Evolutionary conservation across 2,329 filamentous ascomycete species (phyloP), one percentile per base, ranked within the genome.

Genomic region (Pseudogymnoascus sp.): DNA sequence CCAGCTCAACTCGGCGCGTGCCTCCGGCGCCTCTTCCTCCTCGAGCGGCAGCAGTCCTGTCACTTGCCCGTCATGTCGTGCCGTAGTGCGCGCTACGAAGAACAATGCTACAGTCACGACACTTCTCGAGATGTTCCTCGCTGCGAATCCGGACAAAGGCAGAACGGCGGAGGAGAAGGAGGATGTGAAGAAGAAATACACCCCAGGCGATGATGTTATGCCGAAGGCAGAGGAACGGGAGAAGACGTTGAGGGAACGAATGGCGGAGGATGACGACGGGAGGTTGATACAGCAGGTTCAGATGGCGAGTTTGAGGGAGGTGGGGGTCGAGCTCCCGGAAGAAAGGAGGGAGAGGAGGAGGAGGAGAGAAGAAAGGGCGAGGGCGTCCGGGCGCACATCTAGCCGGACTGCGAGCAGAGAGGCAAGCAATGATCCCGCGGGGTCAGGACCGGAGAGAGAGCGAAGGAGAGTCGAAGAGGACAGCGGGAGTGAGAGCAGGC

Each of bases 61-160:
- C 75, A 97, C 92, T 53, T 99, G 95, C 78, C 95, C 95, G 41
- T 89, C 91, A 77, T 99, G 95, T 77, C 90, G 95, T 68, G 90
- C 92, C 53, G 77, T 82, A 11, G 93, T 99, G 65, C 88, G 93
- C 66, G 90, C 89, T 70, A 96, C 93, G 46, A 87, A 88, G 72
- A 91, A 91, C 72, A 96, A 98, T 83, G 91, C 95, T 64, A 92
- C 89, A 24, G 89, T 97, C 61, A 93, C 88, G 7, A 96, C 92
- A 1, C 79, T 98, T 53, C 79, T 99, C 65, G 93, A 98, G 63
- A 93, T 96, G 84, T 92, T 90, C 69, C 77, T 97, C 37, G 81
- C 86, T 26, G 86, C 89, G 50, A 91, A 96, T 71, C 93, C 95
- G 1, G 84, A 85, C 16, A 89, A 89, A 69, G 87, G 80, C 26